These are phyloP conservation scores for Diaporthe sp. DNA, from an alignment of 2,329 filamentous ascomycete genomes.

Conservation along the genomic window DNA sequence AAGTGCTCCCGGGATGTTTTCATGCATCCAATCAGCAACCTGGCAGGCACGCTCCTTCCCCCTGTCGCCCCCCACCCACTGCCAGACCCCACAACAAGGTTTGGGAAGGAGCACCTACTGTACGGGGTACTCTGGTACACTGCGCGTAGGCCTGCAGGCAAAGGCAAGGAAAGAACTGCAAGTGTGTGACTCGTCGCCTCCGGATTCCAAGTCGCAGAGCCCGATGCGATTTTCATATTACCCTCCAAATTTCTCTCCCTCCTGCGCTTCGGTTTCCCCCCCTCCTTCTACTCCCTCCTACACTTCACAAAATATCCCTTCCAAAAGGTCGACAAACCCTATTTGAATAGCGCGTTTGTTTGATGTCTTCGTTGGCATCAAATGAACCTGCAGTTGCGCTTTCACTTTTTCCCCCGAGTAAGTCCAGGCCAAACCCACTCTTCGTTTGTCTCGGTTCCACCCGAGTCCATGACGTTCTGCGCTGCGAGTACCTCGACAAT, in stretches of 20 bases:
- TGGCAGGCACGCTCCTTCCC: background rate
- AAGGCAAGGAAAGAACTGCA: background rate
- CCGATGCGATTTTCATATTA: conserved; percentile 30
- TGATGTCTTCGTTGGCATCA: conserved; percentile 89
- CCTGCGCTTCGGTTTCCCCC: background rate
- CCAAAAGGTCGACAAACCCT: conserved; percentile 38
- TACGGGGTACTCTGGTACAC: background rate
- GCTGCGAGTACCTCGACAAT: conserved; percentile 21
- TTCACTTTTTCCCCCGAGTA: conserved; percentile 74
- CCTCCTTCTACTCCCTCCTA: background rate
- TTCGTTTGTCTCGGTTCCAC: conserved; percentile 42
- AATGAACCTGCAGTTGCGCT: conserved; percentile 94
- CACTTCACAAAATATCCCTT: conserved; percentile 36
- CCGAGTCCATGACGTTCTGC: conserved; percentile 23
- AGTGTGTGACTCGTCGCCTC: conserved; percentile 28
- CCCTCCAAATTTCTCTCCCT: conserved; percentile 37
- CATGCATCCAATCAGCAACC: conserved; percentile 11
- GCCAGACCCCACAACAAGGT: conserved; percentile 20
- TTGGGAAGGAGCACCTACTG: background rate
- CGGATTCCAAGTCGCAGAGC: conserved; percentile 2
- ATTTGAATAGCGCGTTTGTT: conserved; percentile 82
- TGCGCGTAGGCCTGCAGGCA: background rate
- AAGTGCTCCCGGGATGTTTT: conserved; percentile 18
- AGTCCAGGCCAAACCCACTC: conserved; percentile 46
- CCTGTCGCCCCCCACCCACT: conserved; percentile 6